phyloP scores from a whole-genome alignment of 2,329 filamentous ascomycete genomes.

The Endocalyx cinctus region DNA sequence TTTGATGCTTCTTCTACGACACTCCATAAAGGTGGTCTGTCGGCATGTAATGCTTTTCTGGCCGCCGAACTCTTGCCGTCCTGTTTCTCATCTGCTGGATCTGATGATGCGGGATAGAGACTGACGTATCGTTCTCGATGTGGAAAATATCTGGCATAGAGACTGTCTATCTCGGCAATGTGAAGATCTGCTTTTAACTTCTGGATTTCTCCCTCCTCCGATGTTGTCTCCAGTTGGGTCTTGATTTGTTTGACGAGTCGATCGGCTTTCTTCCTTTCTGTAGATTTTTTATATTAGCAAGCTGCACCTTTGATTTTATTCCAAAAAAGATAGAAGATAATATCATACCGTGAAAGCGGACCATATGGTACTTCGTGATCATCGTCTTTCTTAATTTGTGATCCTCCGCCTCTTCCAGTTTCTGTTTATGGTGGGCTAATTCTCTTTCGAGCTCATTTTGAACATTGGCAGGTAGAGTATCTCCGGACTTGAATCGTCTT shows the following conservation, averaged over 20 bases:
- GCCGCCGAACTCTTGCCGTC: constrained; percentile 35
- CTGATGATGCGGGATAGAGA: constrained; percentile 44
- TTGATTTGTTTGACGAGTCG: constrained; percentile 61
- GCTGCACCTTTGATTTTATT: not conserved
- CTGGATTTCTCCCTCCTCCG: constrained; percentile 46
- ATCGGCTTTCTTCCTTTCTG: constrained; percentile 69
- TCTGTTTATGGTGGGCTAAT: constrained; percentile 60
- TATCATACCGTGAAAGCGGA: constrained; percentile 76
- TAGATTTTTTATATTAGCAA: constrained; percentile 7
- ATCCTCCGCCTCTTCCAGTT: constrained; percentile 54
- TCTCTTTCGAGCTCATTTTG: constrained; percentile 68
- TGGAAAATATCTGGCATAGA: constrained; percentile 71
- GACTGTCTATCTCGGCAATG: constrained; percentile 65
- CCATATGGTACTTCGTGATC: constrained; percentile 77
- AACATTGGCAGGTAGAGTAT: constrained; percentile 63
- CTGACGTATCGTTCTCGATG: constrained; percentile 67
- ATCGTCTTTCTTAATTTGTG: constrained; percentile 63
- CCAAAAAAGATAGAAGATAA: not conserved
- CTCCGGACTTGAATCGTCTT: constrained; percentile 56
- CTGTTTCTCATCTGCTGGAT: constrained; percentile 35
- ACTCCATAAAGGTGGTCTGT: constrained; percentile 61
- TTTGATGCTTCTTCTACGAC: constrained; percentile 60
- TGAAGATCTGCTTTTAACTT: constrained; percentile 56
- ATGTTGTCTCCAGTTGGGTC: constrained; percentile 49
- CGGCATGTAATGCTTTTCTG: constrained; percentile 38